phyloP scores from a whole-genome alignment of 1,284 basidiomycete species.

The Veloboletus limbatus region DNA sequence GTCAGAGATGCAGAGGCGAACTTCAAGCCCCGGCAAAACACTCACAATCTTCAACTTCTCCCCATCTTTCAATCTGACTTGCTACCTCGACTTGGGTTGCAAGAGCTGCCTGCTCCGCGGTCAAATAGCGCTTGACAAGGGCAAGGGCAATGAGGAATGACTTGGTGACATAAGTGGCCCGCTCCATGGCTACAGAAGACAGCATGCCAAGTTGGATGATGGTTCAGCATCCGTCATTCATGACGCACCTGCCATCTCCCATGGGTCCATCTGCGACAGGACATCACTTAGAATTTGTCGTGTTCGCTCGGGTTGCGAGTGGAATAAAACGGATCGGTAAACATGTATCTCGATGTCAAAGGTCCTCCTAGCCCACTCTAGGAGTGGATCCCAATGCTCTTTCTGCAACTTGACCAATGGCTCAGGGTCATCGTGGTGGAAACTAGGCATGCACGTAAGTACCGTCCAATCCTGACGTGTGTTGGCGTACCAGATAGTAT shows the following conservation, averaged over 20 bases:
- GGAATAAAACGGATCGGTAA: slow-evolving; percentile 66
- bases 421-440: slow-evolving; percentile 77
- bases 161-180: slow-evolving; percentile 88
- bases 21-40: slow-evolving; percentile 5
- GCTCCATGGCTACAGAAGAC: slow-evolving; percentile 74
- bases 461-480: neutral
- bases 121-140: slow-evolving; percentile 72
- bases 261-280: slow-evolving; percentile 67
- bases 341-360: slow-evolving; percentile 68
- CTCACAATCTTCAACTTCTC: slow-evolving; percentile 98
- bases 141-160: slow-evolving; percentile 89
- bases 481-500: slow-evolving; percentile 81
- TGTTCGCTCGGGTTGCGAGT: slow-evolving; percentile 67
- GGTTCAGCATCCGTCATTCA: neutral
- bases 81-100: slow-evolving; percentile 92
- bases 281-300: slow-evolving; percentile 56
- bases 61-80: slow-evolving; percentile 96
- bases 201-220: neutral
- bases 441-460: slow-evolving; percentile 47
- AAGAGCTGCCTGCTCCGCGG: slow-evolving; percentile 81
- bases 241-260: slow-evolving; percentile 82
- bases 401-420: slow-evolving; percentile 78
- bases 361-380: slow-evolving; percentile 72
- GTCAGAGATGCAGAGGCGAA: neutral
- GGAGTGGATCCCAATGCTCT: slow-evolving; percentile 88